Evolutionary conservation across 116 monocot species (phyloP).

Genomic region (Cymodocea nodosa): DNA sequence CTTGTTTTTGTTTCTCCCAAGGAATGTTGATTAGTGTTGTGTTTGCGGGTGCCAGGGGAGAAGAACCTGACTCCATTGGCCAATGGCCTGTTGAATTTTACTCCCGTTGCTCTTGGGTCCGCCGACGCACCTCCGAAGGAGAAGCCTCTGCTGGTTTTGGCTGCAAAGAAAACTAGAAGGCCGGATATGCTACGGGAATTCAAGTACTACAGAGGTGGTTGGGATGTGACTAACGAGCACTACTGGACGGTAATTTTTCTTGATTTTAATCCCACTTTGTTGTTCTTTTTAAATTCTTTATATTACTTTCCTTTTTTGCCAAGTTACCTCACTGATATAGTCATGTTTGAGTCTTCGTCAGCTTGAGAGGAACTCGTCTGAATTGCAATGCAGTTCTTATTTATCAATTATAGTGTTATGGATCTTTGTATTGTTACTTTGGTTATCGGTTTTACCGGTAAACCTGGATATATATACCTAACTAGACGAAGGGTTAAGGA

Average conservation of each 20-base stretch:
- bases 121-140: constrained; percentile 20
- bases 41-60: background rate
- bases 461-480: no score
- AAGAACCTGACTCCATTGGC: constrained; percentile 35
- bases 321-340: no score
- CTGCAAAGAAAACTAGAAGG: constrained; percentile 42
- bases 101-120: constrained; percentile 20
- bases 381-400: no score
- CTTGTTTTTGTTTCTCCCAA: no score
- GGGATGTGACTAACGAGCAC: constrained; percentile 52
- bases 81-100: constrained; percentile 33
- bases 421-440: no score
- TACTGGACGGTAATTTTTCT: constrained; percentile 48
- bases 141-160: constrained; percentile 36
- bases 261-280: background rate
- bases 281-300: background rate
- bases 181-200: constrained; percentile 43
- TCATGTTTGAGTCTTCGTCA: no score
- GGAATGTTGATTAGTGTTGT: no score
- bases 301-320: background rate
- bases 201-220: constrained; percentile 40
- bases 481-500: no score
- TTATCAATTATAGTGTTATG: no score
- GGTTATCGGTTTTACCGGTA: no score
- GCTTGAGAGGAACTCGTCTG: no score